These are phyloP conservation scores for Blepharisma undulans DNA, from an alignment of 169 alveolate genomes.

Conservation along the genomic window DNA sequence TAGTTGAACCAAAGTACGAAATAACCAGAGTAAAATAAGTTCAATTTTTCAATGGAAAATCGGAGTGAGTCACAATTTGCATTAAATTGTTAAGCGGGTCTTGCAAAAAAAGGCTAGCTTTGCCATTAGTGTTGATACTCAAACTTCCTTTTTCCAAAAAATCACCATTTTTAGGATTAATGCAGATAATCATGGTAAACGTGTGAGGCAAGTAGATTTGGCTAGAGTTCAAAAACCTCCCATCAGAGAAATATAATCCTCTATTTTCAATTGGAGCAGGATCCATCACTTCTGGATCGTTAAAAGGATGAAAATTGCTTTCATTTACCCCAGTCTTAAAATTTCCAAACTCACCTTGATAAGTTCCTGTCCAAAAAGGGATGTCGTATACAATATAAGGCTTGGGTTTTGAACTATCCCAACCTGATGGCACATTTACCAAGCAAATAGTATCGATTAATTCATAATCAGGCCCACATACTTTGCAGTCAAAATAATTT, in stretches of 20 bases:
- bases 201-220: not conserved
- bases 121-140: not conserved
- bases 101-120: not conserved
- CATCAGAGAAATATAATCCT: not conserved
- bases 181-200: not conserved
- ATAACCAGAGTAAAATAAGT: not conserved
- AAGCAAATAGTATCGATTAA: not conserved
- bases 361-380: not conserved
- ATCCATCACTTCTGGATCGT: not conserved
- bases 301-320: not conserved
- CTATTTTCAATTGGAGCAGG: not conserved
- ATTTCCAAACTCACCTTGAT: not conserved
- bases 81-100: not conserved
- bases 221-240: not conserved
- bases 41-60: not conserved
- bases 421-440: not conserved
- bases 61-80: not conserved
- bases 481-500: not conserved
- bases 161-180: not conserved
- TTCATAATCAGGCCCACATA: not conserved
- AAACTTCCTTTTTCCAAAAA: not conserved
- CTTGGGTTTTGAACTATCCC: not conserved
- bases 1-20: not conserved
- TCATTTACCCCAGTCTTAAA: not conserved
- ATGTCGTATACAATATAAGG: not conserved